phyloP scores from a whole-genome alignment of 2,329 filamentous ascomycete genomes.

The Albifimbria verrucaria region DNA sequence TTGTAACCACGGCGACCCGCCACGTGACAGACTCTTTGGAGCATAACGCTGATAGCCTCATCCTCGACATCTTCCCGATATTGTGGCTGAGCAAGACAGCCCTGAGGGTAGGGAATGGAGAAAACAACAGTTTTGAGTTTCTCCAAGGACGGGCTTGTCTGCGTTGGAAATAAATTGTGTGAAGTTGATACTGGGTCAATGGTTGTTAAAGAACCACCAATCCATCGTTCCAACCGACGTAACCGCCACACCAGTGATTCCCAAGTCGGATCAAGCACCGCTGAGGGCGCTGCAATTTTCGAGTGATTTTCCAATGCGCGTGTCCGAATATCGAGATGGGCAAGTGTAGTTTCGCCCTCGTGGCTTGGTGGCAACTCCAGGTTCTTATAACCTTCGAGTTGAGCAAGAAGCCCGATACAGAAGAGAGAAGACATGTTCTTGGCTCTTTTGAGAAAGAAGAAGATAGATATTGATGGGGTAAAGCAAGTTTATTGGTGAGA shows the following conservation, averaged over 20 bases:
- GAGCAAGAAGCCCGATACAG: not conserved
- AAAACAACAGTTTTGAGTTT: not conserved
- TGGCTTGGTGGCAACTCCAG: not conserved
- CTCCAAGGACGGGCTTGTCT: not conserved
- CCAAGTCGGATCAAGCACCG: not conserved
- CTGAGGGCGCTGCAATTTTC: not conserved
- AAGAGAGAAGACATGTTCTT: not conserved
- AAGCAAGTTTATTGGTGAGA: no score
- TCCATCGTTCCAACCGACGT: not conserved
- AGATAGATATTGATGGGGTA: no score
- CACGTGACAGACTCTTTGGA: not conserved
- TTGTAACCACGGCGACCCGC: not conserved
- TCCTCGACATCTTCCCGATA: not conserved
- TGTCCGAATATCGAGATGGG: not conserved
- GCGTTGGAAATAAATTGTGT: not conserved
- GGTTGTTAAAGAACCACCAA: no score
- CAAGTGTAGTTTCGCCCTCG: not conserved
- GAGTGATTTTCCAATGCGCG: not conserved
- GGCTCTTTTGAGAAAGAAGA: no score
- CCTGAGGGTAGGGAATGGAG: not conserved
- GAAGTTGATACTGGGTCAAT: not conserved
- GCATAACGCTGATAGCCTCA: not conserved
- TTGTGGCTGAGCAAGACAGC: no score
- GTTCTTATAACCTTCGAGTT: not conserved
- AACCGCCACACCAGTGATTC: not conserved